phyloP scores from a whole-genome alignment of 106 monocot species.

The Dactylorhiza incarnata region DNA sequence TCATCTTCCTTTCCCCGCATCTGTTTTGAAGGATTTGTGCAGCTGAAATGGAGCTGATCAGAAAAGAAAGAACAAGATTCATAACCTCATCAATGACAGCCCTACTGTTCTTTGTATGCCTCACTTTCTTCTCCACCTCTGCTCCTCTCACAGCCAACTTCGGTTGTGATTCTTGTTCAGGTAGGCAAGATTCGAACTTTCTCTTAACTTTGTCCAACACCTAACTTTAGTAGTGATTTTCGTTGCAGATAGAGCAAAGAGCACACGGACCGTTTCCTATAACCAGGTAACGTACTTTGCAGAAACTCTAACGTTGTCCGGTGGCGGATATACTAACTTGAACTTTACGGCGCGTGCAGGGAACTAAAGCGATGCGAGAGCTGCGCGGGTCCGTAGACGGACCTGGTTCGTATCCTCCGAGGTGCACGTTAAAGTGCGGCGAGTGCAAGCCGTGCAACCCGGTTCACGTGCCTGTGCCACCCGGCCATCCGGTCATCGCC shows the following conservation, averaged over 20 bases:
- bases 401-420: conserved; percentile 47
- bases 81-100: neutral
- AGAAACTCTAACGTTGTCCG: neutral
- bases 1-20: neutral
- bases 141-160: neutral
- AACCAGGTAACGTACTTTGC: neutral
- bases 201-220: neutral
- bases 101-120: conserved; percentile 4
- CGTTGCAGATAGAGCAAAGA: neutral
- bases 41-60: neutral
- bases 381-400: conserved; percentile 5
- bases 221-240: neutral
- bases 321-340: neutral
- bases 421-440: conserved; percentile 45
- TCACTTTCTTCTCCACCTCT: neutral
- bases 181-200: neutral
- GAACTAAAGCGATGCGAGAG: neutral
- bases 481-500: conserved; percentile 33
- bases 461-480: conserved; percentile 49
- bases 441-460: conserved; percentile 46
- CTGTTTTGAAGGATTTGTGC: neutral
- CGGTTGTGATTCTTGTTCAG: neutral
- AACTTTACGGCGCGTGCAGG: neutral
- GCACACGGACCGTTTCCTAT: neutral
- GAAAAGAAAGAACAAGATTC: neutral